phyloP scores from a whole-genome alignment of 2,329 filamentous ascomycete genomes.

The Paracamarosporium sp. region DNA sequence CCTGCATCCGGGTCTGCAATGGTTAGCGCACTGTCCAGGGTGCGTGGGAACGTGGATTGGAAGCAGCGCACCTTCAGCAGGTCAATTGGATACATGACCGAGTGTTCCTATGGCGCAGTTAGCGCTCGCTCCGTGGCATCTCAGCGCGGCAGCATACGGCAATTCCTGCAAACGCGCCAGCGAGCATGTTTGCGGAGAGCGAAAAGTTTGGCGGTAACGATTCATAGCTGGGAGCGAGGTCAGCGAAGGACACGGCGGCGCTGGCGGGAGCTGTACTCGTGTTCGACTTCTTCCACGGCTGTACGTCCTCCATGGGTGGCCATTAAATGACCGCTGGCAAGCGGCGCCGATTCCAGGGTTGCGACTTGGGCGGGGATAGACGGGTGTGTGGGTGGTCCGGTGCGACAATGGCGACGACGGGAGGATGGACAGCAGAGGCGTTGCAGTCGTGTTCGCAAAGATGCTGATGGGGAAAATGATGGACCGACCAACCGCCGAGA shows the following conservation, averaged over 20 bases:
- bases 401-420: slow-evolving; percentile 8
- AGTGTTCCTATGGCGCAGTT: slow-evolving; percentile 76
- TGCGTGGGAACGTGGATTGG: not conserved
- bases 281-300: slow-evolving; percentile 48
- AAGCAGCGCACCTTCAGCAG: slow-evolving; percentile 80
- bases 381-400: slow-evolving; percentile 9
- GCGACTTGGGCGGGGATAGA: slow-evolving; percentile 25
- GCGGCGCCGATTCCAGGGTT: slow-evolving; percentile 45
- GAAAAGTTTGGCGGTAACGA: slow-evolving; percentile 93
- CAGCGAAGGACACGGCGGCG: slow-evolving; percentile 22
- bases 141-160: slow-evolving; percentile 66
- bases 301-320: slow-evolving; percentile 47
- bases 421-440: slow-evolving; percentile 6
- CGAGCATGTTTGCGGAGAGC: slow-evolving; percentile 90
- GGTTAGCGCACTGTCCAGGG: slow-evolving; percentile 27
- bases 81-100: slow-evolving; percentile 98
- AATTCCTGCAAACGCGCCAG: slow-evolving; percentile 95
- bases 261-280: slow-evolving; percentile 43
- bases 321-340: slow-evolving; percentile 47
- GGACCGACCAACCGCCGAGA: slow-evolving; percentile 36
- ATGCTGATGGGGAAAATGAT: slow-evolving; percentile 21
- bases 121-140: slow-evolving; percentile 21
- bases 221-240: slow-evolving; percentile 72
- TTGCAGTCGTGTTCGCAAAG: slow-evolving; percentile 37
- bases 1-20: slow-evolving; percentile 92